phyloP scores from a whole-genome alignment of 2,329 filamentous ascomycete genomes.

The Furcasterigmium furcatum region DNA sequence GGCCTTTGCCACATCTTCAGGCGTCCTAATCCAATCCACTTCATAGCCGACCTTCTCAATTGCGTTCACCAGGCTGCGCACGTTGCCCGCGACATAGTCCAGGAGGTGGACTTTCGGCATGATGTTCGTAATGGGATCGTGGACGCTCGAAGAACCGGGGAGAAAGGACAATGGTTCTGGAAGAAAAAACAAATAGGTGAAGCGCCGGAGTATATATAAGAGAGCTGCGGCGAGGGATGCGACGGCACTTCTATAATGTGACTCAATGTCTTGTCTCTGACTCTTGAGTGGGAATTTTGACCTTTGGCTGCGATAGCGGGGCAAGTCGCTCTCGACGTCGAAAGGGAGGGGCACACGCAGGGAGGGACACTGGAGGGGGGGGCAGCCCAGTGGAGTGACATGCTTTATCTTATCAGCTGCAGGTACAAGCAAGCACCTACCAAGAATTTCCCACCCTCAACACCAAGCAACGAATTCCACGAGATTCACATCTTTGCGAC shows the following conservation, averaged over 20 bases:
- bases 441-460: no score
- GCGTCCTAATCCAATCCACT: slow-evolving; percentile 86
- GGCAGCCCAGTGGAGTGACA: neutral
- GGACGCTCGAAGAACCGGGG: neutral
- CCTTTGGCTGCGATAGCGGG: slow-evolving; percentile 13
- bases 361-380: neutral
- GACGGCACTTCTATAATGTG: no score
- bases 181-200: neutral
- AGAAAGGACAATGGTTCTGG: neutral
- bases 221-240: no score
- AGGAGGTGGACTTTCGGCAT: slow-evolving; percentile 78
- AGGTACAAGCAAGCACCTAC: no score
- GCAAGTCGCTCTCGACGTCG: slow-evolving; percentile 9
- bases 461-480: no score
- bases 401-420: slow-evolving; percentile 5
- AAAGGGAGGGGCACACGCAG: neutral
- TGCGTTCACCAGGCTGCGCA: slow-evolving; percentile 93
- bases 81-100: slow-evolving; percentile 94
- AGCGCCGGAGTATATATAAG: neutral
- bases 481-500: slow-evolving; percentile 1
- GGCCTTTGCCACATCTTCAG: slow-evolving; percentile 78
- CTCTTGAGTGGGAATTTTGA: slow-evolving; percentile 2
- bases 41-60: slow-evolving; percentile 94
- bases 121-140: slow-evolving; percentile 18
- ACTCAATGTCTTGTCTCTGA: neutral